phyloP scores from a whole-genome alignment of 2,329 filamentous ascomycete species.

The Pestalotiopsis sp. region DNA sequence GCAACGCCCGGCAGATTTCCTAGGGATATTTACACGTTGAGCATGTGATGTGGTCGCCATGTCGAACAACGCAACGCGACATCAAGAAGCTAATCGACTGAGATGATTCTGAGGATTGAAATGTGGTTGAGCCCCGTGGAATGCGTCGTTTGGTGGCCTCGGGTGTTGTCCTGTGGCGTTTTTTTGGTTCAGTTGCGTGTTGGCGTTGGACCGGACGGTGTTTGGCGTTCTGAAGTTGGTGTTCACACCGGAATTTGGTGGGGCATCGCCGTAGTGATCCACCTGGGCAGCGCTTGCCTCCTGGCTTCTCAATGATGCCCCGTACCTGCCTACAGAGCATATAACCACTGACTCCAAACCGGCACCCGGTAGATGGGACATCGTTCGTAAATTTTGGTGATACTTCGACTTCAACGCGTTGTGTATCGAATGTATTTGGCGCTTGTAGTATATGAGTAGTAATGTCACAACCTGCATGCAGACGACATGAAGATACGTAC shows the following conservation, averaged over 20 bases:
- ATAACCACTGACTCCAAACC: too few species aligned
- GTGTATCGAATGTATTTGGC: too few species aligned
- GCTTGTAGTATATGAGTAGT: too few species aligned
- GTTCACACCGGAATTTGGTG: slow-evolving; percentile 2
- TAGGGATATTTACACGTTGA: not conserved
- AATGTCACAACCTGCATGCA: too few species aligned
- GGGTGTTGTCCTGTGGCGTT: not conserved
- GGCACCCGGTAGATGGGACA: too few species aligned
- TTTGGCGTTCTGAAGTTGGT: slow-evolving; percentile 2
- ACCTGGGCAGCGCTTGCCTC: not conserved
- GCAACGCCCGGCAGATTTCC: not conserved
- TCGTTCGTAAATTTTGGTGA: too few species aligned
- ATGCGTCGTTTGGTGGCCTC: not conserved
- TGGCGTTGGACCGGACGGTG: not conserved
- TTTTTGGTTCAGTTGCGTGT: not conserved
- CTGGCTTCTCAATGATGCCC: too few species aligned
- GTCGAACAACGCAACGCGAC: not conserved
- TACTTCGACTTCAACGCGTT: too few species aligned
- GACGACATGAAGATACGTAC: too few species aligned
- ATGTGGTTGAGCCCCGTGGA: not conserved
- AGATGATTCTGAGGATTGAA: not conserved
- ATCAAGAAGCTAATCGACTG: not conserved
- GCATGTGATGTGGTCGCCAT: not conserved
- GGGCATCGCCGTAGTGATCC: not conserved
- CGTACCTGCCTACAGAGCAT: too few species aligned